A percentile compares a stretch with the other conserved stretches of the same genome.
phyloP scores from a whole-genome alignment of 2,329 filamentous ascomycete species.

The Fusarium concolor region DNA sequence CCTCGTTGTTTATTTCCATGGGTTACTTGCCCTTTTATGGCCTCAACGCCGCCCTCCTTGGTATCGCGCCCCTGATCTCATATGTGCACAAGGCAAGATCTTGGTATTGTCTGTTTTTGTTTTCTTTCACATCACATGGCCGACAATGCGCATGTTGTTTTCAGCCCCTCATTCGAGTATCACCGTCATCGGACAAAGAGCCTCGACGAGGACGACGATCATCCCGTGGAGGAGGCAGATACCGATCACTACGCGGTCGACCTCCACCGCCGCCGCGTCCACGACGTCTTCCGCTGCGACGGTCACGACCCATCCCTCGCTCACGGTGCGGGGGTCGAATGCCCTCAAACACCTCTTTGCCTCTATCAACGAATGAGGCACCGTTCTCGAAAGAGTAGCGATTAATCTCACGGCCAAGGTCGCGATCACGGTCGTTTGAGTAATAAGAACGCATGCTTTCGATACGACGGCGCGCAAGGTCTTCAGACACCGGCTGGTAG shows the following conservation, averaged over 20 bases:
- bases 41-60: conserved; percentile 6
- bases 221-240: conserved; percentile 45
- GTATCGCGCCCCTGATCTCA: background rate
- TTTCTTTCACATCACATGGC: background rate
- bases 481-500: conserved; percentile 70
- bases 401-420: conserved; percentile 66
- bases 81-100: background rate
- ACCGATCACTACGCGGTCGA: conserved; percentile 50
- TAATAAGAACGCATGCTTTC: conserved; percentile 65
- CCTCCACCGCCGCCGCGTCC: conserved; percentile 46
- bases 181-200: conserved; percentile 23
- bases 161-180: conserved; percentile 26
- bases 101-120: background rate
- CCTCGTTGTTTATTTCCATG: conserved; percentile 5
- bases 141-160: background rate
- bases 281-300: conserved; percentile 51
- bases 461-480: conserved; percentile 73
- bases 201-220: conserved; percentile 25
- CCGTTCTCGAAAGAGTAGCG: conserved; percentile 79
- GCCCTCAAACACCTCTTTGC: conserved; percentile 75
- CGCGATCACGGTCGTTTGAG: conserved; percentile 54
- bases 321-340: conserved; percentile 70
- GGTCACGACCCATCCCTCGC: conserved; percentile 51
- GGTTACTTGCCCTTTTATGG: background rate
- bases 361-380: conserved; percentile 75